Percentiles rank a stretch among this genome's conserved stretches.
Evolutionary conservation across 2,329 filamentous ascomycete genomes (phyloP).

Genomic region (Xylaria sp.): DNA sequence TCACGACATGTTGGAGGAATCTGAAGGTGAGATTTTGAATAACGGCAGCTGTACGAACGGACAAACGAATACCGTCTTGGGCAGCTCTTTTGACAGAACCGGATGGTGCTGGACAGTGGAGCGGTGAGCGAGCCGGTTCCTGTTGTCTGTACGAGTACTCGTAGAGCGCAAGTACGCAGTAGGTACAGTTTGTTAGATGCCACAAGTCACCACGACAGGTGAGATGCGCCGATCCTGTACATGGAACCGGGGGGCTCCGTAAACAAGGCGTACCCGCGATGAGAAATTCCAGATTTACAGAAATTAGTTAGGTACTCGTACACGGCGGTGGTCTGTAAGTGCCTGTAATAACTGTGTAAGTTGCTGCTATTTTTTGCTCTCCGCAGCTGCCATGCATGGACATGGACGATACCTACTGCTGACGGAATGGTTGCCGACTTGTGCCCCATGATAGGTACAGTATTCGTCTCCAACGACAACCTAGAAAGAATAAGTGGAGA

Average conservation of each 20-base stretch:
- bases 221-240: conserved; percentile 9
- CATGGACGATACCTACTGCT: conserved; percentile 15
- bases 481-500: background rate
- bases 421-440: conserved; percentile 18
- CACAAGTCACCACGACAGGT: conserved; percentile 11
- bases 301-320: too few relatives aligned
- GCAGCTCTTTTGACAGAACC: background rate
- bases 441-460: conserved; percentile 5
- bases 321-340: background rate
- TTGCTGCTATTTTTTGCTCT: background rate
- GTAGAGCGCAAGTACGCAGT: too few relatives aligned
- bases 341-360: too few relatives aligned
- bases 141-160: too few relatives aligned
- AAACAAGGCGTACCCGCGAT: conserved; percentile 21
- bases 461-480: conserved; percentile 13
- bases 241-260: conserved; percentile 12
- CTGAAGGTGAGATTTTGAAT: background rate
- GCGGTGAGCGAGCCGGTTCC: background rate
- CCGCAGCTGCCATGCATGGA: conserved; percentile 9
- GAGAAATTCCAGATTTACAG: background rate
- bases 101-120: background rate
- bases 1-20: background rate
- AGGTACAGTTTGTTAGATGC: conserved; percentile 6
- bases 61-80: too few relatives aligned
- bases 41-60: too few relatives aligned